These are phyloP conservation scores for Cylindricascospora bacillispora DNA, from an alignment of 1,139 yeast species.

Conservation along the genomic window DNA sequence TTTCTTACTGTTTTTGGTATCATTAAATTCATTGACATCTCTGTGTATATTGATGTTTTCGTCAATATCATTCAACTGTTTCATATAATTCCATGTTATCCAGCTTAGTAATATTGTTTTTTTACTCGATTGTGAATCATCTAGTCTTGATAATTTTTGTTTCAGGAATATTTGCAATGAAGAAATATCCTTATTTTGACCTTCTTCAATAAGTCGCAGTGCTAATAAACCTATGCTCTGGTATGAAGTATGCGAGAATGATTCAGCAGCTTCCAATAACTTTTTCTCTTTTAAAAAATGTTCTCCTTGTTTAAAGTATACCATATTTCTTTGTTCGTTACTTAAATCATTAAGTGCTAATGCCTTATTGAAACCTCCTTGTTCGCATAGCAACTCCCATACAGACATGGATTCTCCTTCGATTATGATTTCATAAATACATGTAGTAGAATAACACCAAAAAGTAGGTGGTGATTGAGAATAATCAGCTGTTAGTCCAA, in stretches of 20 bases:
- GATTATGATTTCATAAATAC: conserved; percentile 55
- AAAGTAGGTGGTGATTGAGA: conserved; percentile 33
- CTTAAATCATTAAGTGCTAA: conserved; percentile 34
- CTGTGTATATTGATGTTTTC: conserved; percentile 26
- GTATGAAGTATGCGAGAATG: conserved; percentile 46
- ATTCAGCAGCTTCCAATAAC: conserved; percentile 42
- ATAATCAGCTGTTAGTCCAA: conserved; percentile 52
- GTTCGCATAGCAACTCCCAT: conserved; percentile 59
- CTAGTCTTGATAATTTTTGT: conserved; percentile 47
- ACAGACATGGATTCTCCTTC: conserved; percentile 60
- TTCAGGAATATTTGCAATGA: conserved; percentile 46
- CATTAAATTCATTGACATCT: conserved; percentile 12
- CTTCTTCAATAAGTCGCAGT: conserved; percentile 38
- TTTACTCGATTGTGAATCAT: conserved; percentile 8
- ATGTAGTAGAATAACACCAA: conserved; percentile 44
- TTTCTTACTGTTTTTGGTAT: conserved; percentile 12
- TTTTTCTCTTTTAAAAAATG: conserved; percentile 30
- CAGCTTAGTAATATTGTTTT: conserved; percentile 61
- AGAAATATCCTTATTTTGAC: conserved; percentile 27
- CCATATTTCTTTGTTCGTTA: conserved; percentile 35
- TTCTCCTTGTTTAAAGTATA: conserved; percentile 55
- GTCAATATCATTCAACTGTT: conserved; percentile 36
- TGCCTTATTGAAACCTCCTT: conserved; percentile 59
- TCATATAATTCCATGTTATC: conserved; percentile 61
- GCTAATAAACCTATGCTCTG: conserved; percentile 56